These are phyloP conservation scores for Ogataea thermomethanolica DNA, from an alignment of 805 yeast species.

Conservation along the genomic window DNA sequence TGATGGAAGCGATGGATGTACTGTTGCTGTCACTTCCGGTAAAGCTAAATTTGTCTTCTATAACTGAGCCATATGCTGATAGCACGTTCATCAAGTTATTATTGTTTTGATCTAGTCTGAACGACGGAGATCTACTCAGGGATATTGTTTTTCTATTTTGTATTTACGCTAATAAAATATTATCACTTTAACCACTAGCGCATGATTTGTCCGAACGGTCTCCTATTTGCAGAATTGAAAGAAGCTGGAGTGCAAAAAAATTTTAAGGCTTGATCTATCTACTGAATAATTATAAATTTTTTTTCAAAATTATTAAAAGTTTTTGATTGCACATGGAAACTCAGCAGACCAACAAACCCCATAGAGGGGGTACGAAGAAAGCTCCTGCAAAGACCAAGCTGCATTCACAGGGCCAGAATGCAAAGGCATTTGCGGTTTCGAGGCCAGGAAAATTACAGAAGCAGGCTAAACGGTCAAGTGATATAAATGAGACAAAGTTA, in stretches of 20 bases:
- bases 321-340: slow-evolving; percentile 20
- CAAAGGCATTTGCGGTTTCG: slow-evolving; percentile 77
- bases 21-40: slow-evolving; percentile 85
- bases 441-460: slow-evolving; percentile 85
- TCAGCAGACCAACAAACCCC: slow-evolving; percentile 62
- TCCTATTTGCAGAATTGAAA: too few species aligned
- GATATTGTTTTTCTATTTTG: too few species aligned
- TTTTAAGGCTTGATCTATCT: too few species aligned
- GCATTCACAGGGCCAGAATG: slow-evolving; percentile 82
- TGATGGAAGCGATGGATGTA: slow-evolving; percentile 81
- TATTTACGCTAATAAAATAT: too few species aligned
- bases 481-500: slow-evolving; percentile 72
- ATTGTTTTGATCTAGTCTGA: too few species aligned
- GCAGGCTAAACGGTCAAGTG: slow-evolving; percentile 81
- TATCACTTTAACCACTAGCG: too few species aligned
- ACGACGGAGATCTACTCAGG: too few species aligned
- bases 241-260: too few species aligned
- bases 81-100: too few species aligned
- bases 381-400: slow-evolving; percentile 79
- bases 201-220: too few species aligned
- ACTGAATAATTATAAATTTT: neutral
- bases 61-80: neutral
- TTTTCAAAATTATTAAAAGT: neutral
- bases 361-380: slow-evolving; percentile 53
- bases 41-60: slow-evolving; percentile 80